These are phyloP conservation scores for Saccharomyces hybrid DNA, from an alignment of 1,139 yeast genomes.

Conservation along the genomic window DNA sequence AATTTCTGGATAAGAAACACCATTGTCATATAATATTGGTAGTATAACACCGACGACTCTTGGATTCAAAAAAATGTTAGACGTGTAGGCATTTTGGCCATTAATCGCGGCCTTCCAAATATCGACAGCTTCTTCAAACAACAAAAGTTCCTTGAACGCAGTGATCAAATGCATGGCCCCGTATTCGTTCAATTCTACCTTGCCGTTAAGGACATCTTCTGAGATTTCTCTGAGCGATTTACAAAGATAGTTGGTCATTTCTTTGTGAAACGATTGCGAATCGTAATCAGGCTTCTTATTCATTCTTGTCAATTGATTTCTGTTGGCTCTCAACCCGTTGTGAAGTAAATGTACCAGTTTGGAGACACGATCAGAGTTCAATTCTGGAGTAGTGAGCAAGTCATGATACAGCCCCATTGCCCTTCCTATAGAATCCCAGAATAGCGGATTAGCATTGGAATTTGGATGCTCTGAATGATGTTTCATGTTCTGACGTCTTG, in stretches of 20 bases:
- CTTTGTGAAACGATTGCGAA: slow-evolving; percentile 43
- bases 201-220: slow-evolving; percentile 37
- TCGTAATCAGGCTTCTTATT: slow-evolving; percentile 49
- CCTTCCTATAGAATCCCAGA: slow-evolving; percentile 13
- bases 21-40: slow-evolving; percentile 57
- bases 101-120: slow-evolving; percentile 44
- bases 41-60: slow-evolving; percentile 63
- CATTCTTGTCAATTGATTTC: slow-evolving; percentile 42
- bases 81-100: slow-evolving; percentile 25
- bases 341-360: slow-evolving; percentile 41
- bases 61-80: slow-evolving; percentile 38
- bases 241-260: slow-evolving; percentile 40
- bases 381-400: slow-evolving; percentile 37
- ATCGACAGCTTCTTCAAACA: slow-evolving; percentile 45
- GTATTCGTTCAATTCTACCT: slow-evolving; percentile 39
- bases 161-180: slow-evolving; percentile 53
- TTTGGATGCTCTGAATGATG: slow-evolving; percentile 24
- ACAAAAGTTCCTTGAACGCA: slow-evolving; percentile 47
- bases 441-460: slow-evolving; percentile 28
- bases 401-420: slow-evolving; percentile 42
- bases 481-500: slow-evolving; percentile 26
- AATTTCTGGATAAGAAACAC: slow-evolving; percentile 56
- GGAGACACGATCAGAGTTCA: slow-evolving; percentile 38
- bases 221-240: slow-evolving; percentile 43
- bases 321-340: slow-evolving; percentile 44